A percentile compares a stretch with the other conserved stretches of the same genome.
phyloP scores from a whole-genome alignment of 2,329 filamentous ascomycete species.

The Phialophora verrucosa region DNA sequence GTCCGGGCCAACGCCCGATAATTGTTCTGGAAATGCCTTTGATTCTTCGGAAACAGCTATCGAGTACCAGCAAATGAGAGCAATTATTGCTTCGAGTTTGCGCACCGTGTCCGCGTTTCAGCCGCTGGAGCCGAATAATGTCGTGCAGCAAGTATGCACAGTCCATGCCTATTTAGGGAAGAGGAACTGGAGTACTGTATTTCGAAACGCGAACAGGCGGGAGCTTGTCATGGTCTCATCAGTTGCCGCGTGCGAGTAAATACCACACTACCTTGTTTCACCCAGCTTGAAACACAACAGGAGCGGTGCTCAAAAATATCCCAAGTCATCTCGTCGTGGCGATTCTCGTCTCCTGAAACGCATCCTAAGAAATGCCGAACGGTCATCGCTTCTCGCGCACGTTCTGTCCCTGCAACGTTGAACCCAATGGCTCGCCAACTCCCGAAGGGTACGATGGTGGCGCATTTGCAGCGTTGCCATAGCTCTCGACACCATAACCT shows the following conservation, averaged over 20 bases:
- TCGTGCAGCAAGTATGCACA: slow-evolving; percentile 18
- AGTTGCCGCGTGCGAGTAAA: neutral
- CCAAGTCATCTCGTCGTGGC: neutral
- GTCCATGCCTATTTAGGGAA: slow-evolving; percentile 13
- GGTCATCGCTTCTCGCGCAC: slow-evolving; percentile 37
- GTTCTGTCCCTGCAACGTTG: slow-evolving; percentile 38
- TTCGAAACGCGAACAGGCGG: neutral
- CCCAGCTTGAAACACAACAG: slow-evolving; percentile 14
- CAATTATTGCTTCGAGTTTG: slow-evolving; percentile 1
- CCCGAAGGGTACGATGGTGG: slow-evolving; percentile 38
- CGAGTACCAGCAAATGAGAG: neutral
- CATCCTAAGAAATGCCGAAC: neutral
- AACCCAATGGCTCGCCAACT: slow-evolving; percentile 41
- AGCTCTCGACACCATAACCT: slow-evolving; percentile 37
- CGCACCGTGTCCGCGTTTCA: slow-evolving; percentile 15
- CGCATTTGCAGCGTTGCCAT: slow-evolving; percentile 34
- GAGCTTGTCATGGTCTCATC: slow-evolving; percentile 12
- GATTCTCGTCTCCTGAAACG: slow-evolving; percentile 7
- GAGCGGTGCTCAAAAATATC: neutral
- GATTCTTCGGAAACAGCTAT: neutral
- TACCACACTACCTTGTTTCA: slow-evolving; percentile 9
- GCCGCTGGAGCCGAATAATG: slow-evolving; percentile 11
- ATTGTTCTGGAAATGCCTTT: neutral
- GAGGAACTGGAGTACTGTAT: neutral
- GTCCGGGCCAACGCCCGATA: neutral